These are phyloP conservation scores for Paracorniculantispora psalliotae DNA, from an alignment of 2,329 filamentous ascomycete genomes.

Conservation along the genomic window DNA sequence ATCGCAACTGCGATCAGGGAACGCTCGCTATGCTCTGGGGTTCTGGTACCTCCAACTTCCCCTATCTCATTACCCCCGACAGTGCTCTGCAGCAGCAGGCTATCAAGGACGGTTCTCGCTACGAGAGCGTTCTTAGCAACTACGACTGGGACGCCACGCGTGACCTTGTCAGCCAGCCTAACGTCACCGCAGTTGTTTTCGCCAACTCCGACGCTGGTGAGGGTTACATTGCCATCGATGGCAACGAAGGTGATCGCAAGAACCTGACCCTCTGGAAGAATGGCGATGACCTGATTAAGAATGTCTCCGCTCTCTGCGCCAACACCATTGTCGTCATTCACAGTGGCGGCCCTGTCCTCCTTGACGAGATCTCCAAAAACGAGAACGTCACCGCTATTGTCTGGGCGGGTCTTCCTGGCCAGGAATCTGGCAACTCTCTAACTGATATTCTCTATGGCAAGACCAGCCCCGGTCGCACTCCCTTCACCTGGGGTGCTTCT, in stretches of 20 bases:
- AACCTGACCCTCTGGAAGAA: conserved; percentile 87
- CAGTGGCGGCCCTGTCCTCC: conserved; percentile 71
- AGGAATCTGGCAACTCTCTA: conserved; percentile 77
- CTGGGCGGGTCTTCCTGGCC: conserved; percentile 76
- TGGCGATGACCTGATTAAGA: conserved; percentile 76
- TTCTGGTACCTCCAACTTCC: conserved; percentile 67
- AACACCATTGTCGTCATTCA: conserved; percentile 94
- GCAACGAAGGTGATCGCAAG: conserved; percentile 82
- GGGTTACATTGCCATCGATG: conserved; percentile 77
- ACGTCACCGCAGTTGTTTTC: conserved; percentile 76
- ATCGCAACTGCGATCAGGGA: conserved; percentile 57
- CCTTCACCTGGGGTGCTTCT: conserved; percentile 73
- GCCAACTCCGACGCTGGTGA: conserved; percentile 85
- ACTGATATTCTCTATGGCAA: conserved; percentile 79
- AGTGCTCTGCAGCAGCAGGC: conserved; percentile 63
- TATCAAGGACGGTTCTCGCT: conserved; percentile 50
- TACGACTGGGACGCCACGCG: conserved; percentile 58
- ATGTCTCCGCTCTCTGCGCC: conserved; percentile 69
- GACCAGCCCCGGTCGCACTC: conserved; percentile 71
- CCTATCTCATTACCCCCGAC: conserved; percentile 71
- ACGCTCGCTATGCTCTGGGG: conserved; percentile 76
- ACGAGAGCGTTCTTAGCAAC: conserved; percentile 65
- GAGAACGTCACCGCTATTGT: conserved; percentile 79
- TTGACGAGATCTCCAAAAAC: conserved; percentile 69
- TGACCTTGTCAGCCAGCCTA: conserved; percentile 54